These are phyloP conservation scores for Neophaeococcomyces aloes DNA, from an alignment of 2,329 filamentous ascomycete genomes.

Conservation along the genomic window DNA sequence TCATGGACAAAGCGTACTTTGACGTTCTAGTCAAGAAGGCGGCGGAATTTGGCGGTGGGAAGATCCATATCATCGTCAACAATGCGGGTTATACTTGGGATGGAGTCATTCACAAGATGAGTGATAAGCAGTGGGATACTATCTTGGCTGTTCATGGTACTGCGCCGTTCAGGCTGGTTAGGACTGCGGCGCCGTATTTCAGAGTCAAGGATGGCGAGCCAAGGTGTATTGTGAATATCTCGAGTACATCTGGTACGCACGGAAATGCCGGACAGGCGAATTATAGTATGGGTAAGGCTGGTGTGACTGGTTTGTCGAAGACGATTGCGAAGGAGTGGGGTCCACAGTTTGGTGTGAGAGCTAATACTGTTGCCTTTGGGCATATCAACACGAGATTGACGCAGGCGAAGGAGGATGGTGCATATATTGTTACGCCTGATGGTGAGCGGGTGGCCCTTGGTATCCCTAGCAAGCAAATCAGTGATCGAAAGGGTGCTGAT, in stretches of 20 bases:
- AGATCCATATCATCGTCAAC: conserved; percentile 85
- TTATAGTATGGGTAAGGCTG: conserved; percentile 77
- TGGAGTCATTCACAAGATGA: conserved; percentile 73
- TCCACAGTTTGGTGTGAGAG: conserved; percentile 60
- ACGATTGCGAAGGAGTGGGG: conserved; percentile 91
- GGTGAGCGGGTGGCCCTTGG: conserved; percentile 66
- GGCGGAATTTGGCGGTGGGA: conserved; percentile 70
- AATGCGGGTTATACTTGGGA: conserved; percentile 93
- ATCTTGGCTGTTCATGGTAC: conserved; percentile 76
- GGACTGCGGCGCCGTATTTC: conserved; percentile 75
- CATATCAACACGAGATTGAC: conserved; percentile 71
- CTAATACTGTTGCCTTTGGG: conserved; percentile 77
- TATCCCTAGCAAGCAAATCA: conserved; percentile 54
- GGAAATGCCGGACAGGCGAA: conserved; percentile 89
- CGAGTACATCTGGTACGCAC: conserved; percentile 68
- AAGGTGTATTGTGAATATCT: conserved; percentile 73
- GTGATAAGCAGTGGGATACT: conserved; percentile 44
- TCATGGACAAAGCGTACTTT: conserved; percentile 62
- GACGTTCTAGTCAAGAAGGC: conserved; percentile 60
- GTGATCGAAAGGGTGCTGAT: conserved; percentile 23
- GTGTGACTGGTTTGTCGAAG: conserved; percentile 71
- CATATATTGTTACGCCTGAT: conserved; percentile 64
- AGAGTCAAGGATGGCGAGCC: conserved; percentile 72
- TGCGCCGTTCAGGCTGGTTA: conserved; percentile 72
- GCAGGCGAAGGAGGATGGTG: conserved; percentile 72